Percentiles rank a stretch among this genome's conserved stretches.
Evolutionary conservation across 441 rosid species (phyloP).

Genomic region (Omphalea diandra): DNA sequence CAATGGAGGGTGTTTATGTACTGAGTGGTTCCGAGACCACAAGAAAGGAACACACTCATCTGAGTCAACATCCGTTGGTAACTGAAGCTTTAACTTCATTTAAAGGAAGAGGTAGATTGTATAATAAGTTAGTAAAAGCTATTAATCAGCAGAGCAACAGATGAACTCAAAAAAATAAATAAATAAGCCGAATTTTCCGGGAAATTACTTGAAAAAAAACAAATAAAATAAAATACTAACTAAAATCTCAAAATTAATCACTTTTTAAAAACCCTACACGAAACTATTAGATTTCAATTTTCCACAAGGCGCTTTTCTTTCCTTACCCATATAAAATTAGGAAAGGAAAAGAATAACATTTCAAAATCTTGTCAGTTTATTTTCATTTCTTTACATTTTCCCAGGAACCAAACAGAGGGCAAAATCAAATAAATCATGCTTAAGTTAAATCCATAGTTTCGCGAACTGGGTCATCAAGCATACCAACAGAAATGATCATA

Average conservation of each 20-base stretch:
- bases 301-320: background rate
- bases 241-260: background rate
- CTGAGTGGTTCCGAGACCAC: no score
- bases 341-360: background rate
- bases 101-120: no score
- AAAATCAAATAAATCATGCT: background rate
- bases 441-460: background rate
- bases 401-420: constrained; percentile 10
- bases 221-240: no score
- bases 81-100: no score
- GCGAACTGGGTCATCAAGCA: background rate
- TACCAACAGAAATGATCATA: background rate
- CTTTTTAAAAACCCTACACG: background rate
- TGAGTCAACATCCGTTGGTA: no score
- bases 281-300: no score
- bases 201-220: no score
- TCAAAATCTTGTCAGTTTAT: background rate
- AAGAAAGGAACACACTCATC: no score
- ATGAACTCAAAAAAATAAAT: background rate
- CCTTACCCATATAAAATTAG: background rate
- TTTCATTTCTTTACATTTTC: background rate
- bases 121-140: no score
- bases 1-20: no score
- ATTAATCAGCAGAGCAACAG: no score
- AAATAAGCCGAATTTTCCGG: background rate